A percentile compares a stretch with the other conserved stretches of the same genome.
Conservation (phyloP, 257 asterid genomes). For the Cynanchum wilfordii region DNA sequence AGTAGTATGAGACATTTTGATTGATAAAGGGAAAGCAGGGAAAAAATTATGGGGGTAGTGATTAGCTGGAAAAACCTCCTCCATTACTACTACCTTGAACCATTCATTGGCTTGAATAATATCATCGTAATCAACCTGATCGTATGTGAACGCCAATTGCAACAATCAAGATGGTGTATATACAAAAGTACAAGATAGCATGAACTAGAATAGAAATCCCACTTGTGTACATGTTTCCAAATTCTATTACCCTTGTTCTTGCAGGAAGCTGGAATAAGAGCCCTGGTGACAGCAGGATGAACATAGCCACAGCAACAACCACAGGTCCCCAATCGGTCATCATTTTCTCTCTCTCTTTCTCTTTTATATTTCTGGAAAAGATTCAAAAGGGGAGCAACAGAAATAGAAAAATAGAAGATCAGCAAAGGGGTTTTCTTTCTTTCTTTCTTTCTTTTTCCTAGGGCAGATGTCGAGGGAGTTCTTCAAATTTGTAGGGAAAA, state of each 20-base stretch:
- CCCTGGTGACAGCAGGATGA: slow-evolving; percentile 82
- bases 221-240: slow-evolving; percentile 92
- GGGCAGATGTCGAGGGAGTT: neutral
- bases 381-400: neutral
- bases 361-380: too few relatives aligned
- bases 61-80: neutral
- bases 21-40: neutral
- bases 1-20: neutral
- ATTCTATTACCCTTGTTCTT: slow-evolving; percentile 65
- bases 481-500: slow-evolving; percentile 7
- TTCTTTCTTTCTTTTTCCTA: too few relatives aligned
- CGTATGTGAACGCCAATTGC: slow-evolving; percentile 80
- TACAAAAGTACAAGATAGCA: slow-evolving; percentile 70
- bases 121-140: slow-evolving; percentile 28
- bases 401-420: neutral
- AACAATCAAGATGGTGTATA: slow-evolving; percentile 73
- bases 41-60: neutral
- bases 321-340: slow-evolving; percentile 85
- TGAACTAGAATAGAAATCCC: slow-evolving; percentile 80
- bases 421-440: neutral
- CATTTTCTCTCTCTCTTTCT: slow-evolving; percentile 2
- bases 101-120: neutral
- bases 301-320: slow-evolving; percentile 86
- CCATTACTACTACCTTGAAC: neutral
- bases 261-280: slow-evolving; percentile 85